phyloP scores from a whole-genome alignment of 2,329 filamentous ascomycete genomes.

The Pseudogymnoascus sp. region DNA sequence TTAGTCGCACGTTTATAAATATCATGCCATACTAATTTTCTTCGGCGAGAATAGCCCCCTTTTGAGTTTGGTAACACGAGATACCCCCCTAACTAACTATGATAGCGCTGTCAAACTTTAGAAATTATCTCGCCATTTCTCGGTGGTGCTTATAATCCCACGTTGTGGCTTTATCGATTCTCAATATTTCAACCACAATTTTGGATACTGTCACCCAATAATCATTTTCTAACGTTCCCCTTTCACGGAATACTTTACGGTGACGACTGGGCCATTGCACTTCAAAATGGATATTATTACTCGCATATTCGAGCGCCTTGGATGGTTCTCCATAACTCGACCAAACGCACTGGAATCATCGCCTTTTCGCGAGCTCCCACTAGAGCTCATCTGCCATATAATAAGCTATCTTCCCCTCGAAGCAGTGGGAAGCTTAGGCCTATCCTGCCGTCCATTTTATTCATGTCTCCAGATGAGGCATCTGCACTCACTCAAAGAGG shows the following conservation, averaged over 20 bases:
- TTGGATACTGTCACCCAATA: background rate
- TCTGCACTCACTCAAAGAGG: conserved; percentile 13
- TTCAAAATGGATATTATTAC: background rate
- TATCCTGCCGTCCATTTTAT: conserved; percentile 12
- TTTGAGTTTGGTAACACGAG: background rate
- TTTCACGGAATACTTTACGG: background rate
- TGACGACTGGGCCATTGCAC: background rate
- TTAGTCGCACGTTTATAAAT: background rate
- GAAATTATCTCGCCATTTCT: no score
- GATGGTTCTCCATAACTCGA: background rate
- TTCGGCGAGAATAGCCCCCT: background rate
- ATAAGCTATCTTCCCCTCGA: conserved; percentile 11
- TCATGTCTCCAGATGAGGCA: conserved; percentile 9
- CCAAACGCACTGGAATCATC: conserved; percentile 6
- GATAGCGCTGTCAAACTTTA: background rate
- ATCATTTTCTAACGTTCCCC: background rate
- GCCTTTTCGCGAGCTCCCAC: conserved; percentile 14
- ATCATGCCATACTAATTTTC: background rate
- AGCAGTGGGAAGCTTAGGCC: conserved; percentile 11
- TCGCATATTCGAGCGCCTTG: background rate
- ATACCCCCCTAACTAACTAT: background rate
- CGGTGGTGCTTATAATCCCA: background rate
- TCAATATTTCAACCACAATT: background rate
- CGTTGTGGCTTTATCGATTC: background rate
- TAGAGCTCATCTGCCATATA: conserved; percentile 15